Evolutionary conservation across 306 rosid genomes (phyloP).

Genomic region (Pueraria montana): DNA sequence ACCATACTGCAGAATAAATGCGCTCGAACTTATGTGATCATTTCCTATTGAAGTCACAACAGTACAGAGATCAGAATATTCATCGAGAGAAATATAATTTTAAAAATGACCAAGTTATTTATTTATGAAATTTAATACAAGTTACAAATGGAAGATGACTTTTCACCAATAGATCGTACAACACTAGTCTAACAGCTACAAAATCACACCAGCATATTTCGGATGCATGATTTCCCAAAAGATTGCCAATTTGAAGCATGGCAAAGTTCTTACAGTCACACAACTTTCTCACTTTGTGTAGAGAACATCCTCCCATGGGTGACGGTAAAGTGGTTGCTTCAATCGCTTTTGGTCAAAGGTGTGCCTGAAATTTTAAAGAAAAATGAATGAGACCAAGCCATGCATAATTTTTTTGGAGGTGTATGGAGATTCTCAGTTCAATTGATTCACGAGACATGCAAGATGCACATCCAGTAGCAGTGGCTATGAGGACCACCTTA

Average conservation of each 20-base stretch:
- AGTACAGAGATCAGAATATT: slow-evolving; percentile 33
- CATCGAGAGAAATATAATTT: slow-evolving; percentile 45
- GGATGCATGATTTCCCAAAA: slow-evolving; percentile 45
- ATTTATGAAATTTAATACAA: slow-evolving; percentile 58
- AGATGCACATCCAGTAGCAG: not conserved
- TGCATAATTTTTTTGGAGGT: not conserved
- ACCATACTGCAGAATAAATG: not conserved
- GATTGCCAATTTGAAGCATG: slow-evolving; percentile 43
- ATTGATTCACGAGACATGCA: slow-evolving; percentile 26
- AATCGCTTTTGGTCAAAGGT: slow-evolving; percentile 98
- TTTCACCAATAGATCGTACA: slow-evolving; percentile 52
- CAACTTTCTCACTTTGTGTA: slow-evolving; percentile 82
- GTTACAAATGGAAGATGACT: slow-evolving; percentile 52
- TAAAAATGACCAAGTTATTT: slow-evolving; percentile 48
- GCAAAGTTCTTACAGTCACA: slow-evolving; percentile 35
- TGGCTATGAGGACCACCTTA: slow-evolving; percentile 46
- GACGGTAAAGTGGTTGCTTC: slow-evolving; percentile 99
- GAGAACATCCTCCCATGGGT: slow-evolving; percentile 99
- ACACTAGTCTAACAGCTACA: slow-evolving; percentile 58
- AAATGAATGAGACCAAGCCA: slow-evolving; percentile 38
- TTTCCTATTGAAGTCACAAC: slow-evolving; percentile 31
- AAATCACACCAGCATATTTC: slow-evolving; percentile 52
- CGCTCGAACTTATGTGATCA: not conserved
- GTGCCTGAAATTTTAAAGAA: slow-evolving; percentile 70
- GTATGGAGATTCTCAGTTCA: slow-evolving; percentile 11